Evolutionary conservation across 2,329 filamentous ascomycete genomes (phyloP).

Genomic region (Colletotrichum siamense): DNA sequence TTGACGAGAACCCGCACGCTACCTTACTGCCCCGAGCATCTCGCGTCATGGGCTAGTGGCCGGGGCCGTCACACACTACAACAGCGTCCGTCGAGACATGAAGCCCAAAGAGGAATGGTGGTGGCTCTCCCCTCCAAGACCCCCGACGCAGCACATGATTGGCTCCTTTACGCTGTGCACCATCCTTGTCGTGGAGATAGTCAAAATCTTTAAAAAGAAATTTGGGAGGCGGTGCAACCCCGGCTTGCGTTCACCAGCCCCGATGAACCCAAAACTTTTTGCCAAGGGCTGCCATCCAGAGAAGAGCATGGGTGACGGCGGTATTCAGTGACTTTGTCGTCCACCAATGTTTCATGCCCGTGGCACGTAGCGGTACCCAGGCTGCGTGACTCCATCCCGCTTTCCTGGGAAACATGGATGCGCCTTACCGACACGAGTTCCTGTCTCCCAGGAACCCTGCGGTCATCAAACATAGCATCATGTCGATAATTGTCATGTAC

Average conservation of each 20-base stretch:
- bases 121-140: slow-evolving; percentile 21
- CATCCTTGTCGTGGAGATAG: slow-evolving; percentile 20
- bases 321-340: slow-evolving; percentile 1
- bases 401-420: slow-evolving; percentile 6
- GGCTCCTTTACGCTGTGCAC: slow-evolving; percentile 14
- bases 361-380: background rate
- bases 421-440: slow-evolving; percentile 7
- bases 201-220: slow-evolving; percentile 25
- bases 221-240: slow-evolving; percentile 22
- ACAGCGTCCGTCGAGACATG: slow-evolving; percentile 19
- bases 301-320: background rate
- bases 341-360: slow-evolving; percentile 9
- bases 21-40: background rate
- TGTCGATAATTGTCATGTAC: background rate
- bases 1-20: slow-evolving; percentile 5
- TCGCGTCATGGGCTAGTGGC: background rate
- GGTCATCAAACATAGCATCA: slow-evolving; percentile 15
- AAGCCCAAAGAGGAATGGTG: slow-evolving; percentile 15
- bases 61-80: background rate
- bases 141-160: slow-evolving; percentile 1
- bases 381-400: background rate
- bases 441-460: slow-evolving; percentile 5
- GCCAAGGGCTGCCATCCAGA: slow-evolving; percentile 16
- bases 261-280: slow-evolving; percentile 4
- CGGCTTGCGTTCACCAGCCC: slow-evolving; percentile 8